A percentile compares a stretch with the other conserved stretches of the same genome.
Conservation (phyloP, 257 asterid genomes). For the Salvia rosmarinus region DNA sequence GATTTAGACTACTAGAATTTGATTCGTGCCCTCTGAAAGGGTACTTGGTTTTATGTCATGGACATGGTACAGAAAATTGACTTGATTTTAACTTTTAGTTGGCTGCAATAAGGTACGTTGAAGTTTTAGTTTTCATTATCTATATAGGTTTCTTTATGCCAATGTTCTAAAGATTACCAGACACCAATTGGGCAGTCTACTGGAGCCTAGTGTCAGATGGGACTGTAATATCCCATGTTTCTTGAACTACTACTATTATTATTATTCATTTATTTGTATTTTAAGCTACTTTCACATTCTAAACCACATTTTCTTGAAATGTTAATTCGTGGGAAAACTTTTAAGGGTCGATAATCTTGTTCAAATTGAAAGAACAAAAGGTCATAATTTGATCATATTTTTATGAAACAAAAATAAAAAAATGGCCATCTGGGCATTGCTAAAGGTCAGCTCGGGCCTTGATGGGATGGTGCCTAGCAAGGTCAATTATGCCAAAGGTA, state of each 20-base stretch:
- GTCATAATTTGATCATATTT: neutral
- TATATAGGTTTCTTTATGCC: neutral
- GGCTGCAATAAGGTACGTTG: constrained; percentile 13
- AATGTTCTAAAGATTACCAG: neutral
- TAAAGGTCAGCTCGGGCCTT: neutral
- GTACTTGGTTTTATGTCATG: constrained; percentile 19
- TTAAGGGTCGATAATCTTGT: neutral
- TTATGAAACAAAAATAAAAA: neutral
- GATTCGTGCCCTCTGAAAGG: constrained; percentile 10
- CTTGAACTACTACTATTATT: neutral
- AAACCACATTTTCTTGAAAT: neutral
- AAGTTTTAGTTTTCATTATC: neutral
- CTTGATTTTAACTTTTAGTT: constrained; percentile 17
- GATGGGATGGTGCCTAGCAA: constrained; percentile 4
- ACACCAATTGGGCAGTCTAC: neutral
- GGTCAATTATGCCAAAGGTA: neutral
- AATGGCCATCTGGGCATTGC: neutral
- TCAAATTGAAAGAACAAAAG: neutral
- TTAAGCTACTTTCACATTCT: neutral
- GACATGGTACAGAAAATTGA: neutral
- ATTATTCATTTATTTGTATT: too few relatives aligned
- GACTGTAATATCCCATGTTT: neutral
- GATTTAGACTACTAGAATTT: neutral
- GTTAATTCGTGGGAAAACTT: neutral
- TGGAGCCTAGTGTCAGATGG: neutral